These are phyloP conservation scores for Candida chauliodis DNA, from an alignment of 805 yeast species.

Conservation along the genomic window DNA sequence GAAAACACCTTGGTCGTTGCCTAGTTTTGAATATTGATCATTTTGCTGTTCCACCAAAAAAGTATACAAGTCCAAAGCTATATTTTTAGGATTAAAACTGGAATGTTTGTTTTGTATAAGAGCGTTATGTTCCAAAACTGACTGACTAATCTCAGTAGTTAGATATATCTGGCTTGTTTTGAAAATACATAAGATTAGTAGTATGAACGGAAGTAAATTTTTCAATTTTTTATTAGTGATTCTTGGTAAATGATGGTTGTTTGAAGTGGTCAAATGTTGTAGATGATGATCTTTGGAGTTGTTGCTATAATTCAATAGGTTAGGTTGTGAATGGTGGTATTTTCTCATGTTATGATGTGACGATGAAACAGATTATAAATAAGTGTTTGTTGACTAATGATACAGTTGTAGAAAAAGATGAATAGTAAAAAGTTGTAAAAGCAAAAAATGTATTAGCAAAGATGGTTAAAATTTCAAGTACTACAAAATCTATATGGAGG, in stretches of 20 bases:
- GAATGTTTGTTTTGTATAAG: constrained; percentile 20
- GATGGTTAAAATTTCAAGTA: no score
- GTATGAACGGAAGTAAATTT: constrained; percentile 3
- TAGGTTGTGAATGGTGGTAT: neutral
- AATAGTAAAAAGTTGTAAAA: neutral
- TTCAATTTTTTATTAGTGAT: constrained; percentile 2
- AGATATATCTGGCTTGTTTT: constrained; percentile 4
- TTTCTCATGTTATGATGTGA: neutral
- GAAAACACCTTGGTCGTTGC: constrained; percentile 19
- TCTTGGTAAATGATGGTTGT: constrained; percentile 1
- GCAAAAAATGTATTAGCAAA: no score
- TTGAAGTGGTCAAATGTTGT: neutral
- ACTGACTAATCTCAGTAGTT: constrained; percentile 18
- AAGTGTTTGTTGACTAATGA: no score
- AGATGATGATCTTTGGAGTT: neutral
- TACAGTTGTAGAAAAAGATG: neutral
- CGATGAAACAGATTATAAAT: neutral
- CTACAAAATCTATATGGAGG: no score
- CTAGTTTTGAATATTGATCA: neutral
- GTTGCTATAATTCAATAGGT: neutral
- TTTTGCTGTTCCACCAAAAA: constrained; percentile 8
- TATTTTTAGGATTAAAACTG: constrained; percentile 24
- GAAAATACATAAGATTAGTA: constrained; percentile 1
- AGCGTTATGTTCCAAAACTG: constrained; percentile 19
- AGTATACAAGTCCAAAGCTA: constrained; percentile 12